phyloP scores from a whole-genome alignment of 768 basidiomycete genomes.

The Tulasnella sp. region DNA sequence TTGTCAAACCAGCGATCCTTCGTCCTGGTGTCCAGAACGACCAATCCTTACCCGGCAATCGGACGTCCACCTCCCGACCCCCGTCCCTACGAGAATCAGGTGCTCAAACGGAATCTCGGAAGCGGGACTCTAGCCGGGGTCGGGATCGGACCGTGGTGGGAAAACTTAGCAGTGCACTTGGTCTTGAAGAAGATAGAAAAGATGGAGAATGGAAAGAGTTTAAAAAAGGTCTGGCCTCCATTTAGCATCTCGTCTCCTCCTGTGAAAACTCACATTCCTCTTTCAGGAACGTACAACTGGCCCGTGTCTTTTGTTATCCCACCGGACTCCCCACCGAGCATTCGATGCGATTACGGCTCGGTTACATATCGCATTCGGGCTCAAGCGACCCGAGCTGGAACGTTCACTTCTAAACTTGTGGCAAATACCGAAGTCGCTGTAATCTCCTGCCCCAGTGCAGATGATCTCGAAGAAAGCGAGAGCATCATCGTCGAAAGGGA shows the following conservation, averaged over 20 bases:
- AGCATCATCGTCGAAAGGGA: slow-evolving; percentile 77
- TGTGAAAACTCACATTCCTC: not conserved
- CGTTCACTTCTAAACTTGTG: slow-evolving; percentile 63
- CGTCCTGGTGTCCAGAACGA: not conserved
- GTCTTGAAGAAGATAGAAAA: slow-evolving; percentile 28
- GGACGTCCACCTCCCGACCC: not conserved
- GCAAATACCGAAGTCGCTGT: slow-evolving; percentile 66
- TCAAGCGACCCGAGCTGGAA: slow-evolving; percentile 72
- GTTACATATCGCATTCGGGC: slow-evolving; percentile 77
- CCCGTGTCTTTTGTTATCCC: slow-evolving; percentile 90
- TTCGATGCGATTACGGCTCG: slow-evolving; percentile 65
- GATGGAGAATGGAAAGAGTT: slow-evolving; percentile 73
- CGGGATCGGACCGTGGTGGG: slow-evolving; percentile 32
- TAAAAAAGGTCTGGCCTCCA: slow-evolving; percentile 53
- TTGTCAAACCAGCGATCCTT: not conserved
- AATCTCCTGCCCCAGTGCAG: slow-evolving; percentile 68
- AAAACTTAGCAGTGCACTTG: slow-evolving; percentile 35
- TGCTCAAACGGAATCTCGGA: not conserved
- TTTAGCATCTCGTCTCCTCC: not conserved
- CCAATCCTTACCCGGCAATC: not conserved
- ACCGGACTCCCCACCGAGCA: slow-evolving; percentile 63
- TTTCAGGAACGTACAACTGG: slow-evolving; percentile 79
- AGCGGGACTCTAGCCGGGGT: slow-evolving; percentile 22
- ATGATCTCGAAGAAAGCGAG: slow-evolving; percentile 72
- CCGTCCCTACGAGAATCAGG: not conserved